phyloP scores from a whole-genome alignment of 306 rosid genomes.

The Medicago ruthenica region DNA sequence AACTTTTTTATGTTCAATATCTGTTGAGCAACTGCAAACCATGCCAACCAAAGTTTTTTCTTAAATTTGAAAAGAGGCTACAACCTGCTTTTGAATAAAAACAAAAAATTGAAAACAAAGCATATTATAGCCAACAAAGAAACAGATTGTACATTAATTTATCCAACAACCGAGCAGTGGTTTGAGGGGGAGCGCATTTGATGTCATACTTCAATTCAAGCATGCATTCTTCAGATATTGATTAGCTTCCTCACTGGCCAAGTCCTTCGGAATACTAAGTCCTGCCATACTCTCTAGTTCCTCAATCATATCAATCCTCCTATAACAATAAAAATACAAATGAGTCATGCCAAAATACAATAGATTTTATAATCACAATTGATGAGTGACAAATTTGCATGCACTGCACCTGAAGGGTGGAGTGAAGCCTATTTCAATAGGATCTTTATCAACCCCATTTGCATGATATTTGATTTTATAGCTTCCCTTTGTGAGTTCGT shows the following conservation, averaged over 20 bases:
- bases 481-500: slow-evolving; percentile 81
- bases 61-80: not conserved
- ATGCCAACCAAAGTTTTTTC: no score
- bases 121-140: not conserved
- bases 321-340: slow-evolving; percentile 47
- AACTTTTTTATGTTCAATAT: no score
- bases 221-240: slow-evolving; percentile 76
- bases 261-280: slow-evolving; percentile 78
- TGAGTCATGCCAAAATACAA: slow-evolving; percentile 20
- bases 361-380: slow-evolving; percentile 3
- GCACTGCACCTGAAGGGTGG: slow-evolving; percentile 71
- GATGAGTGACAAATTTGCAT: not conserved
- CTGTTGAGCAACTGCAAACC: no score
- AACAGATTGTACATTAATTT: slow-evolving; percentile 50
- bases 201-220: slow-evolving; percentile 64
- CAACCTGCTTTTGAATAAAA: not conserved
- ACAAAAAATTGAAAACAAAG: not conserved
- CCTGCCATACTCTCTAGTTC: slow-evolving; percentile 75
- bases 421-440: slow-evolving; percentile 73
- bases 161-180: slow-evolving; percentile 87
- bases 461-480: slow-evolving; percentile 79
- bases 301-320: slow-evolving; percentile 91
- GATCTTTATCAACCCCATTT: slow-evolving; percentile 71
- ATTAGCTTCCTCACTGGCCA: slow-evolving; percentile 77
- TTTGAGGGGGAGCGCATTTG: slow-evolving; percentile 86